Percentiles rank a stretch among this genome's conserved stretches.
Conservation (phyloP, 768 basidiomycete species). For the Leccinum aurantiacum region DNA sequence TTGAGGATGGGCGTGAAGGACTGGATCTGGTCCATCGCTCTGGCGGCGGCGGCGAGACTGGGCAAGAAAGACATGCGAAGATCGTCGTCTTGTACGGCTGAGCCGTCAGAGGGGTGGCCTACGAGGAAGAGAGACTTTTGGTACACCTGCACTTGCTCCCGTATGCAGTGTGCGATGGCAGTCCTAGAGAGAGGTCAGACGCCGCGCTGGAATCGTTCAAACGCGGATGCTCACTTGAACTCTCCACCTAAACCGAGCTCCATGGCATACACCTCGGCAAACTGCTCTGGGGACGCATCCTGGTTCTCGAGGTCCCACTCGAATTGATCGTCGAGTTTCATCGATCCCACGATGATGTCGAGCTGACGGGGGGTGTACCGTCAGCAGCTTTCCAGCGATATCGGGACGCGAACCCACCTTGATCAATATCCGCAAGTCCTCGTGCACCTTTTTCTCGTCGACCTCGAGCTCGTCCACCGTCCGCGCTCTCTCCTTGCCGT, state of each 20-base stretch:
- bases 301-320: conserved; percentile 94
- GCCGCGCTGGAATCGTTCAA: neutral
- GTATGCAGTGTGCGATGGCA: conserved; percentile 91
- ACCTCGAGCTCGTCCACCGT: conserved; percentile 61
- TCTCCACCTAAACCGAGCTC: conserved; percentile 91
- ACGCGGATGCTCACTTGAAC: conserved; percentile 65
- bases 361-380: conserved; percentile 49
- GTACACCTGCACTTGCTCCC: conserved; percentile 91
- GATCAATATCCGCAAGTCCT: conserved; percentile 90
- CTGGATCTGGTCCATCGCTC: conserved; percentile 74
- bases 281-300: conserved; percentile 84
- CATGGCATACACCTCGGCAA: conserved; percentile 81
- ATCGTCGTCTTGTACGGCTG: conserved; percentile 82
- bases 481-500: conserved; percentile 46
- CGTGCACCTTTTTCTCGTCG: conserved; percentile 63
- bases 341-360: conserved; percentile 90
- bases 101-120: conserved; percentile 82
- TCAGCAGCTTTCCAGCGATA: conserved; percentile 7
- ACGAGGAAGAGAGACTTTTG: conserved; percentile 90
- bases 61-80: conserved; percentile 88
- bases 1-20: conserved; percentile 88
- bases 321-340: conserved; percentile 94
- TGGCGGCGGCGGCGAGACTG: conserved; percentile 64
- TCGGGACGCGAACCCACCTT: conserved; percentile 57
- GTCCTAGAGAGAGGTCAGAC: conserved; percentile 56